These are phyloP conservation scores for Scleromitrula shiraiana DNA, from an alignment of 2,329 filamentous ascomycete species.

Conservation along the genomic window DNA sequence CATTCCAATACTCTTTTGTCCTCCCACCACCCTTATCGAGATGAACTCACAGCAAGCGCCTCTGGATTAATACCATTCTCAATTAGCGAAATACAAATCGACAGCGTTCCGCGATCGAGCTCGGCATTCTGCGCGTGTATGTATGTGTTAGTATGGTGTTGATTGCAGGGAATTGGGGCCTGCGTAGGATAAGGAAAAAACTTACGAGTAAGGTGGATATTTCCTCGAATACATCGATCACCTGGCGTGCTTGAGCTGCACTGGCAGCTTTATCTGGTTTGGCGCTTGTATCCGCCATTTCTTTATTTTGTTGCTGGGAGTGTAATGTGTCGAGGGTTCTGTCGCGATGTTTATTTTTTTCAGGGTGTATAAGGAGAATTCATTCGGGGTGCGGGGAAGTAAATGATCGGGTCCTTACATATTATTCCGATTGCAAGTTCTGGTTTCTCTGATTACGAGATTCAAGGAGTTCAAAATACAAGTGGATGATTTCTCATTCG, in stretches of 20 bases:
- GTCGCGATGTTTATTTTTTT: background rate
- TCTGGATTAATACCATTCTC: slow-evolving; percentile 97
- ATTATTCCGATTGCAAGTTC: too few species aligned
- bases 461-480: too few species aligned
- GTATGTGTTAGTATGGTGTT: too few species aligned
- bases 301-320: slow-evolving; percentile 17
- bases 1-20: slow-evolving; percentile 7
- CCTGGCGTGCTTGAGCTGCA: slow-evolving; percentile 75
- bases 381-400: too few species aligned
- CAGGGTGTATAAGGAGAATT: too few species aligned
- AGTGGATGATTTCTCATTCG: too few species aligned
- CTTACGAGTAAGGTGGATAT: slow-evolving; percentile 82
- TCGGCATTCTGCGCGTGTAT: slow-evolving; percentile 67
- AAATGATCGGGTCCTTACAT: too few species aligned
- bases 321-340: background rate
- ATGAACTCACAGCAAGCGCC: slow-evolving; percentile 69
- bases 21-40: background rate
- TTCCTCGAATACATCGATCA: slow-evolving; percentile 75
- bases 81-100: slow-evolving; percentile 92
- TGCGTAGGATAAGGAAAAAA: slow-evolving; percentile 14
- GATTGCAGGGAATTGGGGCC: slow-evolving; percentile 1
- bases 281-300: slow-evolving; percentile 33
- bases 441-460: too few species aligned
- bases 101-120: slow-evolving; percentile 81
- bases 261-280: slow-evolving; percentile 29